Base-by-base conservation (phyloP, 1,284 basidiomycete species). In the Malassezia furfur region DNA sequence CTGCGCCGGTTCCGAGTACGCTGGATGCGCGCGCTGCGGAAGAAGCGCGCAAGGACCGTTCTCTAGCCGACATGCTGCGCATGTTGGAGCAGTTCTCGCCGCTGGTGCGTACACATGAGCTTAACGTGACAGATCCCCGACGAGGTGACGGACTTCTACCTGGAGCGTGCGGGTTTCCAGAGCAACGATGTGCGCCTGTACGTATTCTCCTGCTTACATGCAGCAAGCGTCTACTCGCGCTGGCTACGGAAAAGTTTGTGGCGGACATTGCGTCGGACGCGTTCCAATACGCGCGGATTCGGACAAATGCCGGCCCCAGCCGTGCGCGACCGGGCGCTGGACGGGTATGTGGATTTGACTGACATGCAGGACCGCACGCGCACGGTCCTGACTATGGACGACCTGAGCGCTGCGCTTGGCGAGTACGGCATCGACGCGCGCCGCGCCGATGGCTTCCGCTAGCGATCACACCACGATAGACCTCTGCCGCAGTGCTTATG, bases 351-450 rank as follows among this genome's bases (percentile, higher is more conserved):
- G 25, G n/a, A 31, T 2, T 11, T 21, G 2, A 15, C 58, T 14
- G 41, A 50, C 4, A 5, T 32, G 15, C 56, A 41, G 25, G 90
- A 94, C 72, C 88, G 90, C 72, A 89, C 88, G 36, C 83, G 88
- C 62, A 96, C 94, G n/a, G 90, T 91, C 0, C 78, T 99, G 58
- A 96, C 90, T 5, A 96, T 96, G 91, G 94, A 98, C 61, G 94
- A 98, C 73, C 79, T 98, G 44, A 86, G 85, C 59, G 81, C 90
- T 7, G 94, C 94, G 1, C 81, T 99, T 25, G 81, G 83, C 38
- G 94, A 99, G 76, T 96, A 96, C 72, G 93, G 94, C 6, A 66
- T 74, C 57, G 69, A 73, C 45, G 67, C 70, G 41, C 57, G 66
- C 11, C 58, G 70, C 12, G 66, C 71, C 25, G 70, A 72, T 46